phyloP scores from a whole-genome alignment of 176 grass and related monocot genomes.

The Metroxylon sagu region DNA sequence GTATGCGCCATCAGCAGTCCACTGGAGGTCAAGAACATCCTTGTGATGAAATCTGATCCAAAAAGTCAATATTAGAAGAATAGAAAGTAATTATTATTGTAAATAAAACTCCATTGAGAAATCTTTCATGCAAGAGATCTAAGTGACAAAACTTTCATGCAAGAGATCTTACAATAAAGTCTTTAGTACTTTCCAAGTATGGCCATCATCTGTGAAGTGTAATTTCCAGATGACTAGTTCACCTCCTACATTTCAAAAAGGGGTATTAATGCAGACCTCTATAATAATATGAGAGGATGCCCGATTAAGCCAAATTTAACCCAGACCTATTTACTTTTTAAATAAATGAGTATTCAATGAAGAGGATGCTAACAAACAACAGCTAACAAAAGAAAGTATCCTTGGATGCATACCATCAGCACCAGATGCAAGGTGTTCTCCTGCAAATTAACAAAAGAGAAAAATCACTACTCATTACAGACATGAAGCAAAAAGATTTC shows the following conservation, averaged over 20 bases:
- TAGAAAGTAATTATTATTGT: not conserved
- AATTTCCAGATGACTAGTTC: constrained; percentile 75
- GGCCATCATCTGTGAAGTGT: constrained; percentile 26
- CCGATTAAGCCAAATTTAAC: not conserved
- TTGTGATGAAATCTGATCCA: constrained; percentile 81
- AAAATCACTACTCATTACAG: not conserved
- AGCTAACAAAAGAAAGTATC: not conserved
- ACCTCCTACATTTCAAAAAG: constrained; percentile 38
- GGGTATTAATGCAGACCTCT: not conserved
- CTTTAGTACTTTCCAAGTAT: constrained; percentile 74
- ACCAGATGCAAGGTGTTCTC: constrained; percentile 69
- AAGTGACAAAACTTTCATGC: constrained; percentile 4
- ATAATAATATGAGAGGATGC: not conserved
- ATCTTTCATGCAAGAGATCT: constrained; percentile 6
- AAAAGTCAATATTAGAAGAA: constrained; percentile 9
- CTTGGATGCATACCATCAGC: constrained; percentile 62
- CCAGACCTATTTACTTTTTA: no score
- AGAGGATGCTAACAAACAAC: not conserved
- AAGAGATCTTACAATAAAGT: constrained; percentile 49
- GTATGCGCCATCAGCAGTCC: constrained; percentile 56
- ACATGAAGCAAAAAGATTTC: not conserved
- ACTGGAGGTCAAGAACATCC: constrained; percentile 95
- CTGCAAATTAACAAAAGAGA: constrained; percentile 32
- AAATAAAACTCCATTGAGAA: not conserved
- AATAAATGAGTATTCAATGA: not conserved